Percentiles rank a stretch among this genome's conserved stretches.
Evolutionary conservation across 2,329 filamentous ascomycete species (phyloP).

Genomic region (Claviceps pazoutovae): DNA sequence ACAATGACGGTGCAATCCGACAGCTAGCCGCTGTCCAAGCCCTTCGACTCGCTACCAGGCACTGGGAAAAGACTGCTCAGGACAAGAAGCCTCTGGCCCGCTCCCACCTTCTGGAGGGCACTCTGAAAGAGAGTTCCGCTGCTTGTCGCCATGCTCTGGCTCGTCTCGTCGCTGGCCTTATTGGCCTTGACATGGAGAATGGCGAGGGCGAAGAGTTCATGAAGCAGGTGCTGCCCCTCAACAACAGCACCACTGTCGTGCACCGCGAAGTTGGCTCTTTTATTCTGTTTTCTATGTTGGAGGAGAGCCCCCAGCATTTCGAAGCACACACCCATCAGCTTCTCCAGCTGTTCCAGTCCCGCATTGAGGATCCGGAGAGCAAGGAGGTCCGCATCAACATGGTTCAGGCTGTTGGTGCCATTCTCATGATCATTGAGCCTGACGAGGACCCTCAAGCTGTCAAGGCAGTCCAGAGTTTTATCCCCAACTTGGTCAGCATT

Average conservation of each 20-base stretch:
- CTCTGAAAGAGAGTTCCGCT: constrained; percentile 63
- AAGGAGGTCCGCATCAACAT: constrained; percentile 91
- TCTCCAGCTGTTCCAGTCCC: constrained; percentile 70
- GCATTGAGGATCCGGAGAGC: constrained; percentile 82
- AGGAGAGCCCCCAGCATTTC: constrained; percentile 75
- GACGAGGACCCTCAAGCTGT: constrained; percentile 70
- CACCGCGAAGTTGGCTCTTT: constrained; percentile 87
- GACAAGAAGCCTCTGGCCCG: constrained; percentile 70
- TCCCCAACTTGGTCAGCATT: constrained; percentile 80
- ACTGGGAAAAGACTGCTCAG: constrained; percentile 63
- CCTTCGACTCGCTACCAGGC: constrained; percentile 66
- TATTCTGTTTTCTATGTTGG: constrained; percentile 82
- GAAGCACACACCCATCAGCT: constrained; percentile 67
- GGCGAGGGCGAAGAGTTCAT: constrained; percentile 77
- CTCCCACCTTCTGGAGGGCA: constrained; percentile 69
- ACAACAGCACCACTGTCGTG: constrained; percentile 56
- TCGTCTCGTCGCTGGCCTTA: constrained; percentile 76
- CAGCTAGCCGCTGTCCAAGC: constrained; percentile 89
- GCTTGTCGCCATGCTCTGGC: constrained; percentile 76
- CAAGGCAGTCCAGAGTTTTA: constrained; percentile 60
- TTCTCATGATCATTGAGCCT: constrained; percentile 75
- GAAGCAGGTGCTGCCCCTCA: constrained; percentile 63
- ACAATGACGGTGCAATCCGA: constrained; percentile 58
- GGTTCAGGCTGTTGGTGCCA: constrained; percentile 73
- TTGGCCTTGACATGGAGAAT: constrained; percentile 59